Percentiles rank a stretch among this genome's conserved stretches.
Conservation (phyloP, 768 basidiomycete species). For the Hemileccinum rubropunctum region DNA sequence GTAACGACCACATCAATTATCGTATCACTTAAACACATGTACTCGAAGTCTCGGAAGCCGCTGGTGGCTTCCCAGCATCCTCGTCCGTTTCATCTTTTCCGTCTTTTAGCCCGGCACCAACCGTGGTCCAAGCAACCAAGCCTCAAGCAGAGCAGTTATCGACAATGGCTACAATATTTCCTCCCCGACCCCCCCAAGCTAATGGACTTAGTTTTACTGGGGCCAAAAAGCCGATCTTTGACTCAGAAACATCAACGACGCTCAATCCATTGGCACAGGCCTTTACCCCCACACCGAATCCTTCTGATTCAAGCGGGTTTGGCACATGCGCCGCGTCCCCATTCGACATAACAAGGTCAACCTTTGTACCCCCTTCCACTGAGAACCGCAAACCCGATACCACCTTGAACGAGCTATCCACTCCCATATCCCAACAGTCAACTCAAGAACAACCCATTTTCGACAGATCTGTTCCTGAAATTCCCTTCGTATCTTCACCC, state of each 20-base stretch:
- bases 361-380: not conserved
- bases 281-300: conserved; percentile 11
- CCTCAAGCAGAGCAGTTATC: not conserved
- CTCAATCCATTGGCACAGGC: conserved; percentile 21
- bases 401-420: not conserved
- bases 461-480: not conserved
- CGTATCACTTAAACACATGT: not conserved
- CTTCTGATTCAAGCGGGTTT: not conserved
- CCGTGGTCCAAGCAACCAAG: not conserved
- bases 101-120: not conserved
- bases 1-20: not conserved
- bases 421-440: not conserved
- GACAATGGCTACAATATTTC: not conserved
- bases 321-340: not conserved
- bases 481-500: conserved; percentile 14
- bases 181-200: conserved; percentile 1
- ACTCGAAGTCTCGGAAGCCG: not conserved
- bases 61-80: not conserved
- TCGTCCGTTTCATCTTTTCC: conserved; percentile 5
- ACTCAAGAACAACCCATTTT: not conserved
- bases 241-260: conserved; percentile 6
- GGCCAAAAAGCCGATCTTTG: not conserved
- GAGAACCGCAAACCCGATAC: not conserved
- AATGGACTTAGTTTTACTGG: not conserved
- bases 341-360: not conserved